Evolutionary conservation across 148 eudicot species (phyloP), one percentile per base, ranked within the genome.

Genomic region (Silene uniflora): DNA sequence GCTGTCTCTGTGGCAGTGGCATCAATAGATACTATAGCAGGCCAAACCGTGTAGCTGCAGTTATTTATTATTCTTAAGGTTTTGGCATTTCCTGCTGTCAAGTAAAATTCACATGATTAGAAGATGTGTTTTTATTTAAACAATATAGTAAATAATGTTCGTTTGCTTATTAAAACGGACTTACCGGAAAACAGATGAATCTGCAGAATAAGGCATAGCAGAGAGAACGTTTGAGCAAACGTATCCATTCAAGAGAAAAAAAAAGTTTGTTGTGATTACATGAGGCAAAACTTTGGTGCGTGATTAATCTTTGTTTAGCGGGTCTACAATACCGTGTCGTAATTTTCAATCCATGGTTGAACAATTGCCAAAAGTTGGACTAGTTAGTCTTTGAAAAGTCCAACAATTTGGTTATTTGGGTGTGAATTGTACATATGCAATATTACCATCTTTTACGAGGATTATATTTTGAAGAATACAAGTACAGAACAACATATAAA

Each of bases 11-110:
- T n/a, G n/a, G n/a, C n/a, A n/a, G 91, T 84, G 73, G 75, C 32
- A 1, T 14, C n/a, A n/a, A n/a, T n/a, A n/a, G n/a, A n/a, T 60
- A 81, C 77, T 39, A 85, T 71, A 13, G 87, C 88, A 0, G 93
- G 97, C 93, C 97, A 91, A 0, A 91, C 84, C 0, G 93, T 84
- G 71, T 79, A 72, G 6, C 66, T 74, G 78, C 93, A 91, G 47
- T 89, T 86, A 87, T 91, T 91, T 3, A 52, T 18, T 0, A 91
- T 8, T 14, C 84, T 86, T 12, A 91, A 82, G 25, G 75, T 78
- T 14, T 83, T 59, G 5, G 17, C 17, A 52, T 16, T 52, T 52
- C 56, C 56, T 52, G 56, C 5, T 52, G 17, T 11, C 56, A 52
- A 52, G 2, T 16, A 39, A 52, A 52, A 52, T 52, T 52, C 56